Evolutionary conservation across 768 basidiomycete species (phyloP).

Genomic region (Plicaturopsis crispa): DNA sequence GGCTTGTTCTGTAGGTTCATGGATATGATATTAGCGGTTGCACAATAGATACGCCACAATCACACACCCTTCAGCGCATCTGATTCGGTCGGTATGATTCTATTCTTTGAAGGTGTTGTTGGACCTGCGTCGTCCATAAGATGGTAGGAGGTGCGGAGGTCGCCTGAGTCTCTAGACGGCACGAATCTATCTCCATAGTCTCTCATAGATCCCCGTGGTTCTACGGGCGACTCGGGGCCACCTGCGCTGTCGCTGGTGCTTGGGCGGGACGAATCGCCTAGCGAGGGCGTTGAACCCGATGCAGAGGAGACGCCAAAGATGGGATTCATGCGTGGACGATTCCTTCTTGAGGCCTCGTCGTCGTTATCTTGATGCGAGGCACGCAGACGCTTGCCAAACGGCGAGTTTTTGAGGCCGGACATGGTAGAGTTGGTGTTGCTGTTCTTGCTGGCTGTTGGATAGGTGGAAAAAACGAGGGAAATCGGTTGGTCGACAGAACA

Average conservation of each 20-base stretch:
- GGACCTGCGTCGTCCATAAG: constrained; percentile 48
- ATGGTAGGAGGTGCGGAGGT: constrained; percentile 56
- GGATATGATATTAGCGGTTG: constrained; percentile 18
- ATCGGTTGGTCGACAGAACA: not conserved
- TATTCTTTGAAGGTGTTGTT: constrained; percentile 51
- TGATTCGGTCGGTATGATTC: constrained; percentile 60
- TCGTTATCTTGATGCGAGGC: constrained; percentile 53
- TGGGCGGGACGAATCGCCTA: constrained; percentile 43
- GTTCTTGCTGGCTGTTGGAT: not conserved
- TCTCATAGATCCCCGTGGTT: constrained; percentile 21
- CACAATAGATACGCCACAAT: constrained; percentile 22
- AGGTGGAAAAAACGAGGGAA: not conserved
- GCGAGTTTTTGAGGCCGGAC: constrained; percentile 79
- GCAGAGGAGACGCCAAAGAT: constrained; percentile 39
- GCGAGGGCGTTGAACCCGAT: constrained; percentile 41
- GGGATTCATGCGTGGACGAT: constrained; percentile 42
- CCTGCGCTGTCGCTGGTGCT: constrained; percentile 45
- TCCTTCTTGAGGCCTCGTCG: constrained; percentile 49
- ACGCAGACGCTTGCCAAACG: constrained; percentile 77
- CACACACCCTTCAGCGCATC: constrained; percentile 68
- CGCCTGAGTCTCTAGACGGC: constrained; percentile 49
- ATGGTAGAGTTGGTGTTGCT: constrained; percentile 23
- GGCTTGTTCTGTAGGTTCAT: constrained; percentile 57
- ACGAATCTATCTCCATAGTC: constrained; percentile 63
- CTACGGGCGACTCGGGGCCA: constrained; percentile 34